Evolutionary conservation across 805 yeast genomes (phyloP), one percentile per base, ranked within the genome.

Genomic region (Cyberlindnera lachancei): DNA sequence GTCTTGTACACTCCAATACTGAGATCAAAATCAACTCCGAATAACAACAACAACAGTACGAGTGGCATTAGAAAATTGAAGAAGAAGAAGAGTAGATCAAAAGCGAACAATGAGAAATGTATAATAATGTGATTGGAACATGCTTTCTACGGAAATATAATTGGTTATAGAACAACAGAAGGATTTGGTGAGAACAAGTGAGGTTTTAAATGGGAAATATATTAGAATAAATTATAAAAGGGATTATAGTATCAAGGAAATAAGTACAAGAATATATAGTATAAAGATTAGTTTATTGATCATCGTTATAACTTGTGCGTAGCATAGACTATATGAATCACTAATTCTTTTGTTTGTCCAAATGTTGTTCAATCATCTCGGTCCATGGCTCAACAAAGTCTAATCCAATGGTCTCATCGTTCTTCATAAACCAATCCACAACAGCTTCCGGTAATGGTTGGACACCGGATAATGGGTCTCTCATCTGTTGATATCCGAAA

Each of bases 331-430:
- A 18, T 8, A 11, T 25, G 18, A 25, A 25, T 25, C 10, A 7
- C 12, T 25, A 33, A 14, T 23, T 38, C 29, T 39, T 39, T 19
- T 46, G 44, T 29, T 48, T 50, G 17, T 45, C 53, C 28, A 68
- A 32, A 35, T 77, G 84, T 43, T 75, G 78, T 50, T 80, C 90
- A 25, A 81, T 70, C 72, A 79, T 76, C 50, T 79, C 84, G 0
- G 90, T 80, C 78, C 87, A 81, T 3, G 85, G 85, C 23, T 78
- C 88, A 18, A 79, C 79, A 42, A 73, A 73, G 34, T 71, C 76
- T 29, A 73, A 50, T 12, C 79, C 79, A 15, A 72, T 63, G 27
- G 66, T 62, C 31, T 62, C 68, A 38, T 68, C 67, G 24, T 49
- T 51, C 20, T 58, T 56, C 25, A 66, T 52, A 35, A 72, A 70